Evolutionary conservation across 2,329 filamentous ascomycete genomes (phyloP).

Genomic region (Cercospora sp.): DNA sequence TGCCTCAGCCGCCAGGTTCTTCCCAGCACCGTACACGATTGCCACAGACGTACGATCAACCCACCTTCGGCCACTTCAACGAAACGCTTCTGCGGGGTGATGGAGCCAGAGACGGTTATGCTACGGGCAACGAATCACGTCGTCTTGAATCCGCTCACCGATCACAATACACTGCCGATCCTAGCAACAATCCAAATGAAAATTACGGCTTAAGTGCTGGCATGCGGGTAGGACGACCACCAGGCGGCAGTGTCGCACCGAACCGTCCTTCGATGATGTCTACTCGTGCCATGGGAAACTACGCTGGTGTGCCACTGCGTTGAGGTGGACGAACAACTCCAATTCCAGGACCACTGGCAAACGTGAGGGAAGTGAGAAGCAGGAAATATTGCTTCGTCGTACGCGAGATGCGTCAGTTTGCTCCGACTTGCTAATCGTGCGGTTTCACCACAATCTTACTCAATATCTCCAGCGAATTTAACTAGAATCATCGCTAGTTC

Average conservation of each 20-base stretch:
- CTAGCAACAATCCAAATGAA: background rate
- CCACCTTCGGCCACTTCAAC: slow-evolving; percentile 17
- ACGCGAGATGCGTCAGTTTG: background rate
- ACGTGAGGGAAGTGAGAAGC: background rate
- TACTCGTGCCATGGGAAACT: slow-evolving; percentile 4
- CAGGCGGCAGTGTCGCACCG: background rate
- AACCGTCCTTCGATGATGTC: slow-evolving; percentile 6
- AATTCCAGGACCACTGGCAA: background rate
- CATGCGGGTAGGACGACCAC: slow-evolving; percentile 14
- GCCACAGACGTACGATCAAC: slow-evolving; percentile 8
- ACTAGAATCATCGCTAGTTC: background rate
- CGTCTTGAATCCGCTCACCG: slow-evolving; percentile 4
- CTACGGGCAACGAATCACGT: background rate
- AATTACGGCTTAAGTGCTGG: slow-evolving; percentile 10
- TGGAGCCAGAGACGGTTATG: background rate
- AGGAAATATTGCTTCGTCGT: background rate
- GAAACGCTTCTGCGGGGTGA: slow-evolving; percentile 7
- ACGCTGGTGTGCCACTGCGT: slow-evolving; percentile 9
- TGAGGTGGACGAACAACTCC: background rate
- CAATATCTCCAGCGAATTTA: background rate
- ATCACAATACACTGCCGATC: slow-evolving; percentile 3
- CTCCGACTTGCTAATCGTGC: background rate
- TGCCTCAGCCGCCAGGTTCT: background rate
- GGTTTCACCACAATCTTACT: background rate
- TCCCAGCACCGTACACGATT: slow-evolving; percentile 13